phyloP scores from a whole-genome alignment of 768 basidiomycete genomes.

The Phylloporus rhodoxanthus region DNA sequence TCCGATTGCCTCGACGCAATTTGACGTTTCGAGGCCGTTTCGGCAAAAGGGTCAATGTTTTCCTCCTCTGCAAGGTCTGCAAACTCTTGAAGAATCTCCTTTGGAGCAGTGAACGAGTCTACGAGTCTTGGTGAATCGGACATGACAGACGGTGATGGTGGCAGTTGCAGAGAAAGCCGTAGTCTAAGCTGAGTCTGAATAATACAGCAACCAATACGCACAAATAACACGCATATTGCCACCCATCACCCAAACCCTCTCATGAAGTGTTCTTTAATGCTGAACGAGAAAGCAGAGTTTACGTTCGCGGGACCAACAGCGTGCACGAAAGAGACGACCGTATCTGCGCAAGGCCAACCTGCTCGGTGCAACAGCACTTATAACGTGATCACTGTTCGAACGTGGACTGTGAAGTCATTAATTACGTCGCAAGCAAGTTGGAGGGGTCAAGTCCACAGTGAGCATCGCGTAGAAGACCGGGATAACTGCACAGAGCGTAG shows the following conservation, averaged over 20 bases:
- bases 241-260: slow-evolving; percentile 40
- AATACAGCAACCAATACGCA: slow-evolving; percentile 19
- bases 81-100: slow-evolving; percentile 91
- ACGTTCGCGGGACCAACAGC: slow-evolving; percentile 24
- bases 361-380: slow-evolving; percentile 62
- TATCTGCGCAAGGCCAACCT: slow-evolving; percentile 43
- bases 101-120: slow-evolving; percentile 89
- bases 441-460: slow-evolving; percentile 28
- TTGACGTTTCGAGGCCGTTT: slow-evolving; percentile 89
- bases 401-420: background rate
- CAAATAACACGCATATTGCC: slow-evolving; percentile 28
- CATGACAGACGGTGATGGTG: slow-evolving; percentile 39
- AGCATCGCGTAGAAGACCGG: slow-evolving; percentile 32
- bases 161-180: slow-evolving; percentile 19
- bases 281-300: slow-evolving; percentile 25
- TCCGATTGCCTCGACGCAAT: slow-evolving; percentile 91
- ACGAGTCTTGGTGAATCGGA: slow-evolving; percentile 66
- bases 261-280: slow-evolving; percentile 34
- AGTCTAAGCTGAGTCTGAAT: too few species aligned
- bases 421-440: background rate
- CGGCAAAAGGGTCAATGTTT: slow-evolving; percentile 84
- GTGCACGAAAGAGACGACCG: slow-evolving; percentile 26
- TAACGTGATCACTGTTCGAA: slow-evolving; percentile 53
- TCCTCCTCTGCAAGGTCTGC: slow-evolving; percentile 92
- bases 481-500: slow-evolving; percentile 43